Evolutionary conservation across 495 filamentous ascomycete genomes (phyloP), one percentile per base, ranked within the genome.

Genomic region (Lophiostoma macrostomum): DNA sequence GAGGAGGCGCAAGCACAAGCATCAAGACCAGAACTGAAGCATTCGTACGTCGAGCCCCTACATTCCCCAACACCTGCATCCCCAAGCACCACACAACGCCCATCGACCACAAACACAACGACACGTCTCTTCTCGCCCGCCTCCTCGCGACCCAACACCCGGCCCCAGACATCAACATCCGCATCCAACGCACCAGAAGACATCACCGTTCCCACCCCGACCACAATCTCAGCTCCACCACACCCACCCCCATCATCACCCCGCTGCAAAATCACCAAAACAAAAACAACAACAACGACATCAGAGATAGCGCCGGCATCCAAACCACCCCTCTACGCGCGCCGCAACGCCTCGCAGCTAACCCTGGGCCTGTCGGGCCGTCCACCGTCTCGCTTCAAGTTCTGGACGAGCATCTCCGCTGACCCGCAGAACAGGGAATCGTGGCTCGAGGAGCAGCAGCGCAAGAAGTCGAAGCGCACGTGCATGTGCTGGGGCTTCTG

Each of bases 401-500:
- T 53, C 50, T 53, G 49, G 56, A 54, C 56, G 1, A 8, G 10
- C 13, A 35, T 58, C 8, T 36, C 41, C 5, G 47, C 57, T 61
- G 52, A 61, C 52, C 37, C 38, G 23, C 40, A 18, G 11, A 34
- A 50, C 57, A 74, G 73, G 36, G 66, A 73, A 29, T 70, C 68
- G 42, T 75, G 69, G 70, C 65, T 74, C 56, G 69, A 58, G 36
- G 59, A 63, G 19, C 67, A 74, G 64, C 32, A 60, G 4, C 29
- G 43, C 40, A 71, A 75, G 56, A 57, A 56, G 13, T 38, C 50
- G 16, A 63, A 70, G 28, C 67, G 59, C 37, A 59, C 61, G 23
- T 64, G 50, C 27, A 65, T 73, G 14, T 70, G 74, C 39, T 69
- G 66, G 63, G 37, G 67, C 46, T 71, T 72, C 56, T 73, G 68